These are phyloP conservation scores for Ceratobasidium sp. DNA, from an alignment of 1,284 basidiomycete genomes.

Conservation along the genomic window DNA sequence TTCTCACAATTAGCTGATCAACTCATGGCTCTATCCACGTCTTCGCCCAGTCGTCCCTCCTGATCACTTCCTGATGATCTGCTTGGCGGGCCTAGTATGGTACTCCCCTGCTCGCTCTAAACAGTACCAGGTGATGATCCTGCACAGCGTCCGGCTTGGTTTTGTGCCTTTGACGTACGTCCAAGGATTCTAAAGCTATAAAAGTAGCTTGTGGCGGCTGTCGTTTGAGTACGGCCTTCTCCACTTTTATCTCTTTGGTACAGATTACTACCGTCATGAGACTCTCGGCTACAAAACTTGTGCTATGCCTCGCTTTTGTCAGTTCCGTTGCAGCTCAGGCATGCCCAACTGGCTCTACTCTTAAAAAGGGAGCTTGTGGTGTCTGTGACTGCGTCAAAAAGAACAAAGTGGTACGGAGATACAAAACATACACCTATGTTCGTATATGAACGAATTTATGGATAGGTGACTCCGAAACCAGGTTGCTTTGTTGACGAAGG, in stretches of 20 bases:
- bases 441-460: neutral
- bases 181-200: neutral
- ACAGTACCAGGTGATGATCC: neutral
- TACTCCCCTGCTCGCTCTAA: neutral
- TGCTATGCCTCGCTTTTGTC: neutral
- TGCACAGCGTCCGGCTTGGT: neutral
- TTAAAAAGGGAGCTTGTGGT: conserved; percentile 11
- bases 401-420: neutral
- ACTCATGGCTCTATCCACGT: conserved; percentile 2
- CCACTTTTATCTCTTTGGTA: neutral
- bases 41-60: conserved; percentile 7
- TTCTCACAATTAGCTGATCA: neutral
- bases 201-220: neutral
- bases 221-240: neutral
- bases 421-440: neutral
- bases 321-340: neutral
- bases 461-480: neutral
- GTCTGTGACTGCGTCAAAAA: conserved; percentile 11
- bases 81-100: conserved; percentile 14
- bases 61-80: too few species aligned
- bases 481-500: conserved; percentile 30
- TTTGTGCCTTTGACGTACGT: neutral
- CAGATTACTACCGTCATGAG: neutral
- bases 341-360: conserved; percentile 16
- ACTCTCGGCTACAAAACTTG: neutral